phyloP scores from a whole-genome alignment of 2,329 filamentous ascomycete genomes.

The Ophiostoma angusticollis region DNA sequence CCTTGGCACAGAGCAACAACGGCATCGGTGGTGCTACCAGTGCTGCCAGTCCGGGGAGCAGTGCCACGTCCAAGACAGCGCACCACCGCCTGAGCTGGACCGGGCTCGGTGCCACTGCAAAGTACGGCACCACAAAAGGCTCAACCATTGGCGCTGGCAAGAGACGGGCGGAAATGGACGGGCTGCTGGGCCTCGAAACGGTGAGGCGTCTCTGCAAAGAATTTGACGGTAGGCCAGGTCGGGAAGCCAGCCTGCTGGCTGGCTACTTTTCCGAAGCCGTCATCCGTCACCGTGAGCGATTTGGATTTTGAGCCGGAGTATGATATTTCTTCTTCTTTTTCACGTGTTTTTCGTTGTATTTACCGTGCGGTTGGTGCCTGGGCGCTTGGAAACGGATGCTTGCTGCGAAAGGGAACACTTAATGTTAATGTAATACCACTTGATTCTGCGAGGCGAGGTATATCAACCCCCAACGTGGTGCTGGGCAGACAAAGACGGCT shows the following conservation, averaged over 20 bases:
- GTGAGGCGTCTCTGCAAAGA: slow-evolving; percentile 22
- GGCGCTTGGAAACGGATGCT: no score
- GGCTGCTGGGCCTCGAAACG: slow-evolving; percentile 23
- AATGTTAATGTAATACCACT: no score
- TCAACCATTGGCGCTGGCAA: slow-evolving; percentile 11
- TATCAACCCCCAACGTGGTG: no score
- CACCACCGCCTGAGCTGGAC: slow-evolving; percentile 29
- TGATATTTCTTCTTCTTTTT: neutral
- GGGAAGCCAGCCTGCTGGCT: slow-evolving; percentile 22
- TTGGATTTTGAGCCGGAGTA: neutral
- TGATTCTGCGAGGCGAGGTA: no score
- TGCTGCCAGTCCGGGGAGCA: neutral
- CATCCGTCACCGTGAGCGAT: slow-evolving; percentile 5
- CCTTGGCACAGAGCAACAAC: slow-evolving; percentile 17
- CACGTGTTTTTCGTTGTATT: neutral
- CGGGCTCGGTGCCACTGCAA: slow-evolving; percentile 23
- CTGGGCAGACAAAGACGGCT: no score
- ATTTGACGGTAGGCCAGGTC: slow-evolving; percentile 21
- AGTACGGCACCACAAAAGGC: slow-evolving; percentile 6
- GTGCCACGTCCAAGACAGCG: slow-evolving; percentile 12
- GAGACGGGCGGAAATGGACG: slow-evolving; percentile 19
- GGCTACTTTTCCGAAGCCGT: slow-evolving; percentile 15
- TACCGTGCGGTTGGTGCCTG: no score
- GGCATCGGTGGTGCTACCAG: neutral
- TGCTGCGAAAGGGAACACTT: no score